Evolutionary conservation across 2,329 filamentous ascomycete genomes (phyloP).

Genomic region (Thielaviopsis euricoi): DNA sequence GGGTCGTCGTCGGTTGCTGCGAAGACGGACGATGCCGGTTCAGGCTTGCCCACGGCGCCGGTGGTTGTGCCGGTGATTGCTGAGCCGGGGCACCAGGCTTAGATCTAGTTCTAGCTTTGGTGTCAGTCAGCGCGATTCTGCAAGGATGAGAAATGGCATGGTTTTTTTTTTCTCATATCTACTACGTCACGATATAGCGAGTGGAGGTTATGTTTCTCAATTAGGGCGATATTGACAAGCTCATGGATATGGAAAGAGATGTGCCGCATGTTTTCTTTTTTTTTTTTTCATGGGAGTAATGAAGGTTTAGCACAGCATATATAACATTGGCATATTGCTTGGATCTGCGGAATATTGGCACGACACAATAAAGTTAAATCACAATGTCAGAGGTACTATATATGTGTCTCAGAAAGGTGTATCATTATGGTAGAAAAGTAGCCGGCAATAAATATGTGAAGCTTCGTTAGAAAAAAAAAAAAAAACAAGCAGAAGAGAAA

Average conservation of each 20-base stretch:
- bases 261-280: neutral
- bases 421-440: neutral
- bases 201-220: neutral
- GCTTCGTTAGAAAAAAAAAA: neutral
- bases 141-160: too few species aligned
- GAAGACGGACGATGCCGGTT: neutral
- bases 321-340: neutral
- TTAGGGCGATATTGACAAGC: neutral
- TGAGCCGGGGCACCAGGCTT: neutral
- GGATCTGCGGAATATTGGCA: neutral
- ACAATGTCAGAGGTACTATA: neutral
- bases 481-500: neutral
- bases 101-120: neutral
- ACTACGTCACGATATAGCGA: neutral
- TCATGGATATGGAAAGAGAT: neutral
- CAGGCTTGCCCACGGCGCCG: neutral
- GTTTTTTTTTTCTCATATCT: too few species aligned
- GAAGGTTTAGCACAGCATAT: neutral
- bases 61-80: conserved; percentile 2
- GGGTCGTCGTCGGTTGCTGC: neutral
- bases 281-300: too few species aligned
- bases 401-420: neutral
- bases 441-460: neutral
- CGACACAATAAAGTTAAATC: neutral
- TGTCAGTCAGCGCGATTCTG: too few species aligned